phyloP scores from a whole-genome alignment of 139 green algal genomes.

The Coelastrella sp. region DNA sequence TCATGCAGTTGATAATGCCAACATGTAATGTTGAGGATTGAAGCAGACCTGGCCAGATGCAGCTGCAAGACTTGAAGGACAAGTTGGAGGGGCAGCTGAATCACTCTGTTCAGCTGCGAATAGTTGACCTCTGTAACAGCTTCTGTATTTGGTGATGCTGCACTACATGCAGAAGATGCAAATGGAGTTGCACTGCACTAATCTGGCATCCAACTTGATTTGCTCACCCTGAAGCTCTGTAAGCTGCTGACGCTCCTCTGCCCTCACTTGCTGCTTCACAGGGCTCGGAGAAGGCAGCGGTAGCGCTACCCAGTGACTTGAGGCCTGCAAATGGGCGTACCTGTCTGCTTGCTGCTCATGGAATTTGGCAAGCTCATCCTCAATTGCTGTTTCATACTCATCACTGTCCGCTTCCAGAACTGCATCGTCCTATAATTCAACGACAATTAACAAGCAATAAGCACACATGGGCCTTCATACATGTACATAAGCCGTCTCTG shows the following conservation, averaged over 20 bases:
- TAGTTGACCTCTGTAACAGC: no score
- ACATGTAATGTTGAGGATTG: no score
- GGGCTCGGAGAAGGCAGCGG: slow-evolving; percentile 24
- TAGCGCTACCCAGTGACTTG: background rate
- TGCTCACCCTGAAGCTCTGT: background rate
- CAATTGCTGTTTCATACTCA: background rate
- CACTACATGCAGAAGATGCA: no score
- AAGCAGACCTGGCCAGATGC: no score
- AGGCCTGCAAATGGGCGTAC: background rate
- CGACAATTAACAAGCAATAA: background rate
- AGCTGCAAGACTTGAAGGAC: no score
- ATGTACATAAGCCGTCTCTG: background rate
- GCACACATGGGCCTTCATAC: background rate
- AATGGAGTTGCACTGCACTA: no score
- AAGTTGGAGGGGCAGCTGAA: no score
- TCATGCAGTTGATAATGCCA: no score
- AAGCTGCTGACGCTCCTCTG: slow-evolving; percentile 16
- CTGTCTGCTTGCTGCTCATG: slow-evolving; percentile 4
- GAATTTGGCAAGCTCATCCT: slow-evolving; percentile 15
- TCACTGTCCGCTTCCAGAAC: background rate
- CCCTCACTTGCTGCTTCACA: background rate
- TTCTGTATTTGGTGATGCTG: no score
- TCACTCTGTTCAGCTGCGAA: no score
- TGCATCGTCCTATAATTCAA: background rate
- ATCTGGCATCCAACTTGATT: no score